Evolutionary conservation across 139 green algal species (phyloP), one percentile per base, ranked within the genome.

Genomic region (Coelastrella sp.): DNA sequence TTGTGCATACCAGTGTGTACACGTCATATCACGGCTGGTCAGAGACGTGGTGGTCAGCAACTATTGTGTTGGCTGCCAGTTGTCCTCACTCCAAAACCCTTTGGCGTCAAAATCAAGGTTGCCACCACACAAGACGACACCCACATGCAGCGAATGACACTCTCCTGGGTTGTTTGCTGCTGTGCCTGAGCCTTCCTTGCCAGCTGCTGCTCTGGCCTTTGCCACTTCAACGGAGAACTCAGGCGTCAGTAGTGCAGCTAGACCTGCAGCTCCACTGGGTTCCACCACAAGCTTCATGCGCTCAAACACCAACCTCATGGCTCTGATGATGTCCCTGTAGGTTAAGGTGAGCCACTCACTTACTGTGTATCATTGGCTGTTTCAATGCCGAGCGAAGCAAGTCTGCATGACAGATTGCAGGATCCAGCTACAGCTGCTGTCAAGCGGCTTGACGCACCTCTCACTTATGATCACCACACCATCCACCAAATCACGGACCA

Each of bases 281-380:
- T 98, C 95, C 53, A 98, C 95, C 4, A 96, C 94, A 19, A 98
- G 69, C 92, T 97, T 91, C 75, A 89, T 57, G 3, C 92, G 79
- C 82, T 98, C 92, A 66, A 91, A 94, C 7, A 91, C 63, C 5
- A 96, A 83, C 81, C 78, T 87, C 95, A 98, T 98, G 37, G 95
- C 95, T 0, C 40, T 69, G 43, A 98, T 83, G 11, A 98, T 96
- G 43, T 98, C 90, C 13, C 53, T 64, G 53, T 21, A 27, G n/a
- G n/a, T n/a, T n/a, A n/a, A n/a, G n/a, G n/a, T n/a, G n/a, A n/a
- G n/a, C n/a, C n/a, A n/a, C n/a, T n/a, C n/a, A n/a, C n/a, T n/a
- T n/a, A n/a, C n/a, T n/a, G n/a, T n/a, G n/a, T n/a, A n/a, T n/a
- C n/a, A n/a, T n/a, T n/a, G n/a, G n/a, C n/a, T n/a, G n/a, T n/a